Conservation (phyloP, 164 flowering plant genomes). For the Tetrastigma voinierianum region DNA sequence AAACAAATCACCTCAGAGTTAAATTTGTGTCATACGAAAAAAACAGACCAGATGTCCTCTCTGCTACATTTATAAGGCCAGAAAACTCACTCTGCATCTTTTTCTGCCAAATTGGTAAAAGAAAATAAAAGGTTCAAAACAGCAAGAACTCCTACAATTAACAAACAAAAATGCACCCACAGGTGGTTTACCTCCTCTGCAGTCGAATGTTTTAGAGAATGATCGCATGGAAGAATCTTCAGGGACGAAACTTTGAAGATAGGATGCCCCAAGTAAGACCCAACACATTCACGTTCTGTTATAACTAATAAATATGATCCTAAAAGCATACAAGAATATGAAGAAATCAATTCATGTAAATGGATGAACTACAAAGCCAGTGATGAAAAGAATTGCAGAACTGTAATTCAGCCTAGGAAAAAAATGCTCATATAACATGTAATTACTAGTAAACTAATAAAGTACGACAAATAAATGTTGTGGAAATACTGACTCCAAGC, state of each 20-base stretch:
- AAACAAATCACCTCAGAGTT: constrained; percentile 63
- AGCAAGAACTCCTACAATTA: background rate
- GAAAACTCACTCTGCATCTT: constrained; percentile 87
- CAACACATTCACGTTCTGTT: constrained; percentile 77
- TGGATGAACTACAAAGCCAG: background rate
- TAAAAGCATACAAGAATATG: constrained; percentile 15
- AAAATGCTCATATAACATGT: too few species aligned
- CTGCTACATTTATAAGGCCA: constrained; percentile 71
- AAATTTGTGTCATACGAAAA: constrained; percentile 90
- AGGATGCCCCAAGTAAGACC: constrained; percentile 88
- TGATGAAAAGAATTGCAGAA: too few species aligned
- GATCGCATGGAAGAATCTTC: constrained; percentile 82
- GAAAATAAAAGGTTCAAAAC: constrained; percentile 1
- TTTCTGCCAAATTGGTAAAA: constrained; percentile 55
- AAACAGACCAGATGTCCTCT: constrained; percentile 79
- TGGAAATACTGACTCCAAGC: too few species aligned
- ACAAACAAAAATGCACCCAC: background rate
- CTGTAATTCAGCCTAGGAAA: too few species aligned
- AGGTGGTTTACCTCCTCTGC: constrained; percentile 62
- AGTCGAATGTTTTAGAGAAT: constrained; percentile 59
- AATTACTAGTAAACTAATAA: too few species aligned
- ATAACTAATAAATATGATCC: constrained; percentile 84
- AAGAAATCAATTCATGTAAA: background rate
- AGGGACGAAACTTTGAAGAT: constrained; percentile 72
- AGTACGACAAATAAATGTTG: too few species aligned